phyloP scores from a whole-genome alignment of 495 filamentous ascomycete genomes.

The Aspergillus affinis region DNA sequence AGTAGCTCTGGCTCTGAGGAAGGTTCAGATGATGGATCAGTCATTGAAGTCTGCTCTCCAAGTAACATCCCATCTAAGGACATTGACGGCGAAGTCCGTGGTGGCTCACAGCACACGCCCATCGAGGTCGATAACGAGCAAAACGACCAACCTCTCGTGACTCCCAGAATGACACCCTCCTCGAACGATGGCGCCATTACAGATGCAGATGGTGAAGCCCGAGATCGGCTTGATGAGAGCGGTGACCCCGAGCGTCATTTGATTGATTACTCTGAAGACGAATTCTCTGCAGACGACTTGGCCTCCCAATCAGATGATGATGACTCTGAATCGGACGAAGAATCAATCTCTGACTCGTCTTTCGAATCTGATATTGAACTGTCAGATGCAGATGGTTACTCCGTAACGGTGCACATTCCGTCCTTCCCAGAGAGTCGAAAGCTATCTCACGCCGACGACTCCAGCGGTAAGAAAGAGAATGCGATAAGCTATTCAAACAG shows the following conservation, averaged over 20 bases:
- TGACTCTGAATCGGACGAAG: slow-evolving; percentile 9
- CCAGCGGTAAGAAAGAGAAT: not conserved
- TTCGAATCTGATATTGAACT: slow-evolving; percentile 12
- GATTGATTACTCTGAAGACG: not conserved
- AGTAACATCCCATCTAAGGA: slow-evolving; percentile 20
- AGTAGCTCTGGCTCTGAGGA: slow-evolving; percentile 12
- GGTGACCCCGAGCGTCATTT: not conserved
- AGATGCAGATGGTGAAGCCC: slow-evolving; percentile 5
- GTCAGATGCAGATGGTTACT: slow-evolving; percentile 10
- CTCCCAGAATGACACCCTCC: slow-evolving; percentile 26
- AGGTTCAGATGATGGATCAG: slow-evolving; percentile 22
- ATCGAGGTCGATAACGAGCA: slow-evolving; percentile 17
- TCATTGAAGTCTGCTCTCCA: slow-evolving; percentile 22
- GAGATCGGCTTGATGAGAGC: slow-evolving; percentile 8
- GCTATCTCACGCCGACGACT: not conserved
- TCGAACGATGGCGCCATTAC: slow-evolving; percentile 5
- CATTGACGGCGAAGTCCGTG: not conserved
- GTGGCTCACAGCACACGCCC: slow-evolving; percentile 15
- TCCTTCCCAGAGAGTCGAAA: not conserved
- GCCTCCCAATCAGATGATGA: slow-evolving; percentile 15
- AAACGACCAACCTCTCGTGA: slow-evolving; percentile 20
- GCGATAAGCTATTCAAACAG: not conserved
- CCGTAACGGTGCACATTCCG: slow-evolving; percentile 4
- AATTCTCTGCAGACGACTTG: slow-evolving; percentile 1
- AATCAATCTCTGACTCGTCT: slow-evolving; percentile 6